These are phyloP conservation scores for Neopestalotiopsis clavispora DNA, from an alignment of 2,329 filamentous ascomycete species.

Conservation along the genomic window DNA sequence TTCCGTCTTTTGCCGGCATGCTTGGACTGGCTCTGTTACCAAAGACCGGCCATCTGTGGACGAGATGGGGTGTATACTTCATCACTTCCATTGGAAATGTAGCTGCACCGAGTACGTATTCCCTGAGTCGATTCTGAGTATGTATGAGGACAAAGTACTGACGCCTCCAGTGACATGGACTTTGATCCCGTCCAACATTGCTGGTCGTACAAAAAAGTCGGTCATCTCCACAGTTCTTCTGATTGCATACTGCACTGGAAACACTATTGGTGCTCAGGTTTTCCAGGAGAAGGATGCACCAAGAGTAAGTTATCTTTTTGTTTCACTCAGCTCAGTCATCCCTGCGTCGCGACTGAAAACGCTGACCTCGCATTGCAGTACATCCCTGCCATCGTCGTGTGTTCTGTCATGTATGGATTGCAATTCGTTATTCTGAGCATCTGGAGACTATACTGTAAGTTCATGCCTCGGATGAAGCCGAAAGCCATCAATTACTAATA, in stretches of 20 bases:
- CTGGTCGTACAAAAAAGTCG: constrained; percentile 29
- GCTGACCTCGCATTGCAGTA: constrained; percentile 12
- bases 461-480: background rate
- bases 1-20: constrained; percentile 38
- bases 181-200: constrained; percentile 34
- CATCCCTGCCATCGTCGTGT: constrained; percentile 27
- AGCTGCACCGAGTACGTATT: constrained; percentile 25
- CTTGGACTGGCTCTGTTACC: constrained; percentile 36
- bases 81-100: constrained; percentile 32
- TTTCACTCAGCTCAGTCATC: background rate
- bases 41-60: constrained; percentile 28
- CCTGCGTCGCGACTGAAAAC: background rate
- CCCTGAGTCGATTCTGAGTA: constrained; percentile 22
- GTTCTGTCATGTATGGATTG: constrained; percentile 30
- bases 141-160: background rate
- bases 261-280: constrained; percentile 27
- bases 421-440: constrained; percentile 30
- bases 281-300: constrained; percentile 27
- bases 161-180: constrained; percentile 34
- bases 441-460: constrained; percentile 34
- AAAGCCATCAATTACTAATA: background rate
- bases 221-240: constrained; percentile 24
- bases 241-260: constrained; percentile 26
- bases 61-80: constrained; percentile 38
- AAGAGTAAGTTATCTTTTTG: background rate